These are phyloP conservation scores for Chytriomyces sp. DNA, from an alignment of 192 early-diverging fungal species.

Conservation along the genomic window DNA sequence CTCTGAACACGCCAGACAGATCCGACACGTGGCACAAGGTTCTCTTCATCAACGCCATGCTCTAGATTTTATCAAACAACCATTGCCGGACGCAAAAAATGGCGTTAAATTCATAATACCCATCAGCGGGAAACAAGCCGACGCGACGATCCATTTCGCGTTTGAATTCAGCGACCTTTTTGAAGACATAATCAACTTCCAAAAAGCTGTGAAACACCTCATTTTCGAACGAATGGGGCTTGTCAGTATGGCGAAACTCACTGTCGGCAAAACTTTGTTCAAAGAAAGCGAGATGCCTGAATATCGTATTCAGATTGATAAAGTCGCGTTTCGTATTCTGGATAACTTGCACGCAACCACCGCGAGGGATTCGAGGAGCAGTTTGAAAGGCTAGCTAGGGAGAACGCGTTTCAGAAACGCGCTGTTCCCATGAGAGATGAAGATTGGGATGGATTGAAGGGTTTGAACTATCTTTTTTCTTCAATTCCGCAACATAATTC, in stretches of 20 bases:
- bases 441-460: neutral
- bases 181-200: slow-evolving; percentile 49
- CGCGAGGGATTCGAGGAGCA: slow-evolving; percentile 51
- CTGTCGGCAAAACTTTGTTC: slow-evolving; percentile 17
- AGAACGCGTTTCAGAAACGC: slow-evolving; percentile 57
- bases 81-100: neutral
- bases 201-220: slow-evolving; percentile 48
- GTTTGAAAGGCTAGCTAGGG: slow-evolving; percentile 43
- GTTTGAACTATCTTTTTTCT: too few species aligned
- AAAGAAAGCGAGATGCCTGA: slow-evolving; percentile 25
- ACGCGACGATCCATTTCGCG: slow-evolving; percentile 34
- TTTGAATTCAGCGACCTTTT: slow-evolving; percentile 47
- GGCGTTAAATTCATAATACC: slow-evolving; percentile 4
- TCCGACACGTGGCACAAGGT: slow-evolving; percentile 8
- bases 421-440: slow-evolving; percentile 40
- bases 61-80: slow-evolving; percentile 7
- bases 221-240: slow-evolving; percentile 36
- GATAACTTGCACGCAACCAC: slow-evolving; percentile 52
- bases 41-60: neutral
- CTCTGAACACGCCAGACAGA: slow-evolving; percentile 5
- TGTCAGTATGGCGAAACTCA: slow-evolving; percentile 11
- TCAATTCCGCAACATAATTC: too few species aligned
- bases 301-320: slow-evolving; percentile 29
- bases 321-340: slow-evolving; percentile 33
- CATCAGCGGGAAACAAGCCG: neutral